These are phyloP conservation scores for Beauveria australis DNA, from an alignment of 2,329 filamentous ascomycete genomes.

Conservation along the genomic window DNA sequence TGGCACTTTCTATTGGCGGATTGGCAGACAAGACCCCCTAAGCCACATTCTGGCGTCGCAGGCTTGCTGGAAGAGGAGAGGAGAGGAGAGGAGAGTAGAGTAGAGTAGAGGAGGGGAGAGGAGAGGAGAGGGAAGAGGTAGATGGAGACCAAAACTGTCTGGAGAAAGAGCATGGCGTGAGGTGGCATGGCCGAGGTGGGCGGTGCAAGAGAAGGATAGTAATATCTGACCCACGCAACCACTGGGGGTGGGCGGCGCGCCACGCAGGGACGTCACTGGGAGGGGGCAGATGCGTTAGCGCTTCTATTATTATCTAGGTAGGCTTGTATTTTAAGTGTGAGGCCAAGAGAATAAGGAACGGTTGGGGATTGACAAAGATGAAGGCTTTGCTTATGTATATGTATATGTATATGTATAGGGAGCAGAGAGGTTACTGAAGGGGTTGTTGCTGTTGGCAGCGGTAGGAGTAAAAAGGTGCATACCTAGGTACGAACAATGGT, in stretches of 20 bases:
- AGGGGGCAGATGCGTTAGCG: background rate
- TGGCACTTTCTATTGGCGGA: too few species aligned
- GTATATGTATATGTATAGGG: background rate
- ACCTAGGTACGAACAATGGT: too few species aligned
- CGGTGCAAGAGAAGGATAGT: slow-evolving; percentile 2
- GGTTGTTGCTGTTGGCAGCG: background rate
- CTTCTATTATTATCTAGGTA: slow-evolving; percentile 6
- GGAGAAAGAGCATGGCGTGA: background rate
- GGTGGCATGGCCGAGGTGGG: background rate
- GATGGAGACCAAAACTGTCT: background rate
- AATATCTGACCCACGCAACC: background rate
- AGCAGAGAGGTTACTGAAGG: background rate
- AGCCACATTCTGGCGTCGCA: background rate
- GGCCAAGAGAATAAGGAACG: too few species aligned
- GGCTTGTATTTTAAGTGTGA: background rate
- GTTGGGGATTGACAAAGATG: background rate
- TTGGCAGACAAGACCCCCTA: too few species aligned
- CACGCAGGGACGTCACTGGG: too few species aligned
- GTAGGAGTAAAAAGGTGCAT: too few species aligned
- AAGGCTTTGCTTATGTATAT: background rate
- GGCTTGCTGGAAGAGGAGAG: background rate
- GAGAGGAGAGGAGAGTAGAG: too few species aligned
- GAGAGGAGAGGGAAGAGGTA: background rate
- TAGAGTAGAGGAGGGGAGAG: too few species aligned
- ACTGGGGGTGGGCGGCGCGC: background rate